Evolutionary conservation across 1,284 basidiomycete genomes (phyloP), one percentile per base, ranked within the genome.

Genomic region (Schizopora paradoxa): DNA sequence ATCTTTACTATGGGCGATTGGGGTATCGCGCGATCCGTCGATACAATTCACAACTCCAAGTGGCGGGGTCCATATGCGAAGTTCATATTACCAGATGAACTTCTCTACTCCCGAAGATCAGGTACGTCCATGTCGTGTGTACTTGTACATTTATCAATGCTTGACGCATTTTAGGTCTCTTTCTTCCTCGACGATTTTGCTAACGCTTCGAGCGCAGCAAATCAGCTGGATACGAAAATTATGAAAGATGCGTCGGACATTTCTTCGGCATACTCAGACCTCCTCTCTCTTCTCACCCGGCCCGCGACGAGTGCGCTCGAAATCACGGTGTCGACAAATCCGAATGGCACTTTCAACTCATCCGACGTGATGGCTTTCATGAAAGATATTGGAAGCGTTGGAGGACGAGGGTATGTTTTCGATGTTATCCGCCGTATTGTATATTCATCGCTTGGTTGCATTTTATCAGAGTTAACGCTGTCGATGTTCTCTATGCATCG

Each of bases 351-450:
- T 1, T 60, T 49, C 31, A 66, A 70, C 45, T 47, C 54, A 0
- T 62, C 62, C 0, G 73, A 76, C 51, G 60, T 73, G 8, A 66
- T 66, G 57, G 64, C 66, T 19, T 77, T 76, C 60, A 72, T 76
- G 70, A 74, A 66, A 54, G 66, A 73, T 55, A 58, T 65, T 11
- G 68, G 68, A 0, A 52, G 56, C 19, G 18, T 47, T 5, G 19
- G 26, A 4, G 63, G 65, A 48, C 56, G 19, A 4, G 37, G 37
- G 37, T 40, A 8, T 10, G 37, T 6, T 8, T 14, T 23, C n/a
- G 14, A 3, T 22, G 2, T 35, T 35, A 35, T 10, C 10, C 6
- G 22, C 3, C 22, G 8, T 3, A 3, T 3, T 3, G 10, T 35
- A 10, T 14, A 35, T 35, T 35, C 14, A n/a, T 22, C n/a, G n/a